Percentiles rank a stretch among this genome's conserved stretches.
Evolutionary conservation across 129 eudicot species (phyloP).

Genomic region (Chrysanthemum lavandulifolium): DNA sequence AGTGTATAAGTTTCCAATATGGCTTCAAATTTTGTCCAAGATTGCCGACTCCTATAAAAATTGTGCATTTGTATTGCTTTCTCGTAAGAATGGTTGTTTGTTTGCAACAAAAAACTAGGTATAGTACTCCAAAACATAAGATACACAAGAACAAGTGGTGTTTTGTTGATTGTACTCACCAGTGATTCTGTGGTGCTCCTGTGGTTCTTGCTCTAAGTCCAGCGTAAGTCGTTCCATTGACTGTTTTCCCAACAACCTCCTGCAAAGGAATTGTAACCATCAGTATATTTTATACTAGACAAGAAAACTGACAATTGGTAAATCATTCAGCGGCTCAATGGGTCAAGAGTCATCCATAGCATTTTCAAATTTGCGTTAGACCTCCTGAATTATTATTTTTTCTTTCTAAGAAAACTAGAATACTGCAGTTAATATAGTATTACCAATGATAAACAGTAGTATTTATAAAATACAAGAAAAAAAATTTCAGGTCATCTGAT

Average conservation of each 20-base stretch:
- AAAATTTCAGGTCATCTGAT: too few relatives aligned
- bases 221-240: constrained; percentile 95
- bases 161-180: constrained; percentile 36
- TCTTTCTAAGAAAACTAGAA: not conserved
- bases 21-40: not conserved
- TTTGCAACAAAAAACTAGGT: not conserved
- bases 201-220: constrained; percentile 98
- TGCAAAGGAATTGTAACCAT: constrained; percentile 34
- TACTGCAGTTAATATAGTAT: not conserved
- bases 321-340: too few relatives aligned
- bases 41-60: not conserved
- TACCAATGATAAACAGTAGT: not conserved
- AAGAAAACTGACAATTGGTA: too few relatives aligned
- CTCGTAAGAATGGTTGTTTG: not conserved
- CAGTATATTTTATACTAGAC: not conserved
- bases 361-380: too few relatives aligned
- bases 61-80: not conserved
- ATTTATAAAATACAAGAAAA: not conserved
- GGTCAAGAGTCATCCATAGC: too few relatives aligned
- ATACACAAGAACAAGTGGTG: not conserved
- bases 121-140: not conserved
- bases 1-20: not conserved
- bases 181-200: constrained; percentile 98
- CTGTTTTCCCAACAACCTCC: constrained; percentile 92
- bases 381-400: too few relatives aligned